Conservation (phyloP, 106 monocot genomes). For the Amphibolis antarctica region DNA sequence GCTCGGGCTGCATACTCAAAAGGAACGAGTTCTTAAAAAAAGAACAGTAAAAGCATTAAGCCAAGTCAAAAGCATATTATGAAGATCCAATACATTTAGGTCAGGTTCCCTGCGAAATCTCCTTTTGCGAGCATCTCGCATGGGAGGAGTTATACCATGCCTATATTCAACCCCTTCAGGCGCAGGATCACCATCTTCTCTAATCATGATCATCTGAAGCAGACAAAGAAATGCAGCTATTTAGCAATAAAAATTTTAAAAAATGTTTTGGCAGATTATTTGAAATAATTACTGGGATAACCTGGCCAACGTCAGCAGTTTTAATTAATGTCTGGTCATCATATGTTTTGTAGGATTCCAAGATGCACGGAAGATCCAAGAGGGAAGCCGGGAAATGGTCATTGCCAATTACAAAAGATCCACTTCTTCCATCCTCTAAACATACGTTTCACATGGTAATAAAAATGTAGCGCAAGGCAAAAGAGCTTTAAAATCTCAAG, state of each 20-base stretch:
- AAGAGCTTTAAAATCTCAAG: neutral
- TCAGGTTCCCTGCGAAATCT: conserved; percentile 93
- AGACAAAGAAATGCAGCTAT: neutral
- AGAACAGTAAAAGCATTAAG: neutral
- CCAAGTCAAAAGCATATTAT: neutral
- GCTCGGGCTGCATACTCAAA: conserved; percentile 54
- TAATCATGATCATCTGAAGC: conserved; percentile 74
- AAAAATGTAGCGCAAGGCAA: neutral
- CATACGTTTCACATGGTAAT: neutral
- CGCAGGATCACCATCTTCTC: conserved; percentile 73
- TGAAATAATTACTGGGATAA: conserved; percentile 8
- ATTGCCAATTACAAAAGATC: conserved; percentile 71
- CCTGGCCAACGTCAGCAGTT: conserved; percentile 91
- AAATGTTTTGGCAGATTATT: neutral
- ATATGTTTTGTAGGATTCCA: conserved; percentile 98
- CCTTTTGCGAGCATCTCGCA: conserved; percentile 84
- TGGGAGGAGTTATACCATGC: conserved; percentile 92
- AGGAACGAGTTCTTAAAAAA: neutral
- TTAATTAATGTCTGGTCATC: conserved; percentile 80
- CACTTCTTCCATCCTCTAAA: conserved; percentile 82
- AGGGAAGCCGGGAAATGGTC: conserved; percentile 75
- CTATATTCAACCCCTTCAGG: conserved; percentile 80
- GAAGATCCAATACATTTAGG: conserved; percentile 52
- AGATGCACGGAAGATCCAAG: conserved; percentile 72
- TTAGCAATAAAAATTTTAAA: neutral